Conservation (phyloP, 768 basidiomycete genomes). For the Russula emetica region DNA sequence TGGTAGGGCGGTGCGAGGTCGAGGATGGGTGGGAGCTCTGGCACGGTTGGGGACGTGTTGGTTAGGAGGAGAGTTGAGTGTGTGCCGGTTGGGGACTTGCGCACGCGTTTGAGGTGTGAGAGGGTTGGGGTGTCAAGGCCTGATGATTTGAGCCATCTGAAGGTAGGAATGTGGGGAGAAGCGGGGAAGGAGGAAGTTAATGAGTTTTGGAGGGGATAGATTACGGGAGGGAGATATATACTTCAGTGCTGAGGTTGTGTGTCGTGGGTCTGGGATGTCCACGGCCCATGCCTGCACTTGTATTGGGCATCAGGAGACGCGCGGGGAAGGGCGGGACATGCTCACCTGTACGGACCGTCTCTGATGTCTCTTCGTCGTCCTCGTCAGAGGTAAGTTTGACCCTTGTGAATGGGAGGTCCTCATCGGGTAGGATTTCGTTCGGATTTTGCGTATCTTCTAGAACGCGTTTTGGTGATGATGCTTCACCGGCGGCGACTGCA, state of each 20-base stretch:
- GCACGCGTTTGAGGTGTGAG: conserved; percentile 73
- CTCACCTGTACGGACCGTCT: conserved; percentile 54
- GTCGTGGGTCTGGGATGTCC: conserved; percentile 58
- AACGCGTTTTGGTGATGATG: conserved; percentile 18
- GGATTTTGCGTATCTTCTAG: conserved; percentile 35
- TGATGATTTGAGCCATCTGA: conserved; percentile 65
- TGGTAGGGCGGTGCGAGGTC: conserved; percentile 46
- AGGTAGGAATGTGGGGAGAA: neutral
- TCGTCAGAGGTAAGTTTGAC: conserved; percentile 54
- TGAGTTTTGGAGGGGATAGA: neutral
- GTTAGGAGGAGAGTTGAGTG: conserved; percentile 54
- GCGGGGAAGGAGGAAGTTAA: neutral
- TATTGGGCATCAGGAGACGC: conserved; percentile 12
- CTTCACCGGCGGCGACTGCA: conserved; percentile 29
- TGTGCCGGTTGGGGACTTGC: conserved; percentile 42
- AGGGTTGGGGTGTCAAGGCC: conserved; percentile 58
- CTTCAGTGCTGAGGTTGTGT: conserved; percentile 62
- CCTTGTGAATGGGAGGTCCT: conserved; percentile 61
- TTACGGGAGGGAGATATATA: conserved; percentile 31
- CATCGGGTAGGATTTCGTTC: conserved; percentile 50
- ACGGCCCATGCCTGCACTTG: conserved; percentile 74
- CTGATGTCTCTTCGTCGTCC: conserved; percentile 57
- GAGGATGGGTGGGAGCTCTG: conserved; percentile 44
- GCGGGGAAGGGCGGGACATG: conserved; percentile 12
- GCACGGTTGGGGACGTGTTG: conserved; percentile 38